phyloP scores from a whole-genome alignment of 2,329 filamentous ascomycete genomes.

The Aspergillus pseudotamarii region DNA sequence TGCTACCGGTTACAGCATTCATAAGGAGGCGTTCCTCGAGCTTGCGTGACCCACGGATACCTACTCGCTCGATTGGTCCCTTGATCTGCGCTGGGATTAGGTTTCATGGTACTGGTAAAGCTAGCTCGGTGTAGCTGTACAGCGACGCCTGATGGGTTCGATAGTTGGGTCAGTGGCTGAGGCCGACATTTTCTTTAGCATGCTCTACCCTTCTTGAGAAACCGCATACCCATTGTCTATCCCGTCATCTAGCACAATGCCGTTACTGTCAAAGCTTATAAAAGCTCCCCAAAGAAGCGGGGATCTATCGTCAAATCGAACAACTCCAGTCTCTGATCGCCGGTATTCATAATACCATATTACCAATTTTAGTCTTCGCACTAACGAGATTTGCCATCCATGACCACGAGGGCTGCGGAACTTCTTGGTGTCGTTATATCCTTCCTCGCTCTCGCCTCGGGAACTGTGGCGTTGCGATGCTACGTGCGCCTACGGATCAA shows the following conservation, averaged over 20 bases:
- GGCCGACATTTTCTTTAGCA: background rate
- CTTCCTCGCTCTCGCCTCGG: background rate
- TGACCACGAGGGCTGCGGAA: background rate
- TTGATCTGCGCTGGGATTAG: background rate
- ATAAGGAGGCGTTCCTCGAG: background rate
- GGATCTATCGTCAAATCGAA: background rate
- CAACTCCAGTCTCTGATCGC: too few species aligned
- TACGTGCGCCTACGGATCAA: slow-evolving; percentile 7
- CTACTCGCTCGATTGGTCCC: background rate
- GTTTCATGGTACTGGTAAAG: background rate
- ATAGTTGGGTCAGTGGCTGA: slow-evolving; percentile 1
- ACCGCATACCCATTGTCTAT: background rate
- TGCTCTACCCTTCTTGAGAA: background rate
- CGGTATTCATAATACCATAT: background rate
- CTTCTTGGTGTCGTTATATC: background rate
- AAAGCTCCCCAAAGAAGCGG: background rate
- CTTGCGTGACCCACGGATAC: background rate
- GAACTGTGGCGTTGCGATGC: slow-evolving; percentile 2
- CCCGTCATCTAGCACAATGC: background rate
- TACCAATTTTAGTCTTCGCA: background rate
- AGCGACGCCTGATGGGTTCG: background rate
- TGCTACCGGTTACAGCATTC: background rate
- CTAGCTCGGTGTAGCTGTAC: background rate
- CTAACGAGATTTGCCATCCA: background rate
- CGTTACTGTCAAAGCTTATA: background rate